Percentiles rank a stretch among this genome's conserved stretches.
These are phyloP conservation scores for Penicillium antarcticum DNA, from an alignment of 495 filamentous ascomycete species.

Conservation along the genomic window DNA sequence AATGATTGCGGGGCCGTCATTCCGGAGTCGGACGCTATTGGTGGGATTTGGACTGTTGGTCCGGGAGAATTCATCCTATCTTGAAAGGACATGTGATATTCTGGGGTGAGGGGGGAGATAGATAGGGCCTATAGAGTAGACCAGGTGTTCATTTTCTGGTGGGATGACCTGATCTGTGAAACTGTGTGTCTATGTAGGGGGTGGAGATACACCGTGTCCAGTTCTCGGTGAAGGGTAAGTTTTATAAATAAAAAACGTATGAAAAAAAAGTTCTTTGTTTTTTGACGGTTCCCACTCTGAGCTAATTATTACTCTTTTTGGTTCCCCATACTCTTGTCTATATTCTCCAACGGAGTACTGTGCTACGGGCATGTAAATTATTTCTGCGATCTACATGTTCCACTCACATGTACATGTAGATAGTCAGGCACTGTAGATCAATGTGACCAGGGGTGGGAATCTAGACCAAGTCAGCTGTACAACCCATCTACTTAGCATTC, in stretches of 20 bases:
- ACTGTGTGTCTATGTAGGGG: too few species aligned
- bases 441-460: too few species aligned
- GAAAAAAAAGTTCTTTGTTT: too few species aligned
- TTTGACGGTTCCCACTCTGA: conserved; percentile 8
- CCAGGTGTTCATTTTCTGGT: too few species aligned
- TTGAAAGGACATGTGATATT: conserved; percentile 3
- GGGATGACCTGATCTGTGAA: too few species aligned
- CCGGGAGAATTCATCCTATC: background rate
- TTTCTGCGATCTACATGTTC: too few species aligned
- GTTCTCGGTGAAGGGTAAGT: conserved; percentile 22
- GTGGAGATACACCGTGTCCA: conserved; percentile 10
- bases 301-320: conserved; percentile 6
- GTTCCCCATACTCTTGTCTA: conserved; percentile 18
- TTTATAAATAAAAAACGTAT: background rate
- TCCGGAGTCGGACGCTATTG: conserved; percentile 27
- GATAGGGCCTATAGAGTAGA: background rate
- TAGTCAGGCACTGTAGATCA: too few species aligned
- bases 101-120: background rate
- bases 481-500: too few species aligned
- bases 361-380: background rate
- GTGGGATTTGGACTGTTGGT: background rate
- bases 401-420: too few species aligned
- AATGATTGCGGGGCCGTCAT: conserved; percentile 34
- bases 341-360: background rate
- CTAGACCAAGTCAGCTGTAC: too few species aligned